Conservation (phyloP, 2,329 filamentous ascomycete genomes). For the Colletotrichum sp. region DNA sequence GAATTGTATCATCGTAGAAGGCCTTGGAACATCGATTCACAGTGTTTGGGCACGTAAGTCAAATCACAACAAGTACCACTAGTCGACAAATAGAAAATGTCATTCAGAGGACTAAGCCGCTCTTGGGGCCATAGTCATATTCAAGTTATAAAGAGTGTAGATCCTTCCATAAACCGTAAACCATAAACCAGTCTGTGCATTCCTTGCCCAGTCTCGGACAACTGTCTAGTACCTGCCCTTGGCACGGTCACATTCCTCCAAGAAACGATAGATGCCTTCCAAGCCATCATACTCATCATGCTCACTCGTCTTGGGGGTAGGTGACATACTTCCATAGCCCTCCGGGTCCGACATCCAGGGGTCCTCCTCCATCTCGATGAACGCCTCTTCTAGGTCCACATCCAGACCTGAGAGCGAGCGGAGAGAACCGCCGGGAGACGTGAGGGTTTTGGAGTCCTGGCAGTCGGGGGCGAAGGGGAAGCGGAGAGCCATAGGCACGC, state of each 20-base stretch:
- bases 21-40: not conserved
- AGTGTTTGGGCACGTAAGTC: not conserved
- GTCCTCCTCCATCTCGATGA: constrained; percentile 48
- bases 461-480: constrained; percentile 82
- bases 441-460: constrained; percentile 33
- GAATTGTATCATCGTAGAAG: not conserved
- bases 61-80: not conserved
- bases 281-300: constrained; percentile 58
- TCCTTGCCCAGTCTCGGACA: not conserved
- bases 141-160: constrained; percentile 25
- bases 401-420: constrained; percentile 46
- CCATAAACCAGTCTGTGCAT: not conserved
- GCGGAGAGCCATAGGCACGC: constrained; percentile 74
- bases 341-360: constrained; percentile 54
- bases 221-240: constrained; percentile 27
- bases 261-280: constrained; percentile 61
- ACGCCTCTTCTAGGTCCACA: constrained; percentile 37
- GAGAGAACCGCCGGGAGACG: constrained; percentile 53
- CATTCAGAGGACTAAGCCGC: not conserved
- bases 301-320: constrained; percentile 41
- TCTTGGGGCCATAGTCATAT: not conserved
- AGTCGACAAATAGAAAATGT: constrained; percentile 23
- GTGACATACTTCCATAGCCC: constrained; percentile 56
- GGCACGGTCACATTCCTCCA: constrained; percentile 60
- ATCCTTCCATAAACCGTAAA: constrained; percentile 7